Evolutionary conservation across 768 basidiomycete species (phyloP).

Genomic region (Sistotremastrum suecicum): DNA sequence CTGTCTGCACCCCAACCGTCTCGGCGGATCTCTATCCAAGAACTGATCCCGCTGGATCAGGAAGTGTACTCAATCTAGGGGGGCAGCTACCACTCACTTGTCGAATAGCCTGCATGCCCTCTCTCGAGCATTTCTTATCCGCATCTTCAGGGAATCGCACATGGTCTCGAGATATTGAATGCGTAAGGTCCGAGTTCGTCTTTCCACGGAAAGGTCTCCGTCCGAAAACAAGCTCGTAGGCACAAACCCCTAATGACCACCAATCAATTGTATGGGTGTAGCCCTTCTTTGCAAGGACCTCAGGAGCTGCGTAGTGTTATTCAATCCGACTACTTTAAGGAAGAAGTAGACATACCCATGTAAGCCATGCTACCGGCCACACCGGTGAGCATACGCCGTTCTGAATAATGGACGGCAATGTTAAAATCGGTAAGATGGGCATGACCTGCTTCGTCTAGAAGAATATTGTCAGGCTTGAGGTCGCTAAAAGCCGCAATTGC

Average conservation of each 20-base stretch:
- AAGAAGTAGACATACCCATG: conserved; percentile 42
- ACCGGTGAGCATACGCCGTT: conserved; percentile 73
- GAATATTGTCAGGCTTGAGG: conserved; percentile 93
- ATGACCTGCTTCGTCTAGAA: conserved; percentile 86
- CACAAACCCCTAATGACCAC: conserved; percentile 90
- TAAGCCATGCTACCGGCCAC: conserved; percentile 99
- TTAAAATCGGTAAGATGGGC: conserved; percentile 98
- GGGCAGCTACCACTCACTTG: conserved; percentile 36
- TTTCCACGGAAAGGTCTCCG: conserved; percentile 83
- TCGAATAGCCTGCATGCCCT: conserved; percentile 51
- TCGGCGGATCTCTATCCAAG: conserved; percentile 66
- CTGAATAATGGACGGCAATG: conserved; percentile 95
- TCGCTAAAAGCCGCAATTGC: conserved; percentile 38
- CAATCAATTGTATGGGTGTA: conserved; percentile 91
- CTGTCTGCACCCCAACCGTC: conserved; percentile 68
- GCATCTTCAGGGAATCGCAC: conserved; percentile 66
- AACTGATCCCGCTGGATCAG: conserved; percentile 32
- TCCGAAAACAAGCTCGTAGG: conserved; percentile 78
- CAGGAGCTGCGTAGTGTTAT: conserved; percentile 41
- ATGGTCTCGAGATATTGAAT: conserved; percentile 70
- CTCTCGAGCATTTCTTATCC: conserved; percentile 42
- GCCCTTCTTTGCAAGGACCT: conserved; percentile 83
- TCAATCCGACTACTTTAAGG: neutral
- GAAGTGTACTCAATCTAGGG: neutral
- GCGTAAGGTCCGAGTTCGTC: conserved; percentile 77